Conservation (phyloP, 768 basidiomycete genomes). For the Goffeauzyma gilvescens region DNA sequence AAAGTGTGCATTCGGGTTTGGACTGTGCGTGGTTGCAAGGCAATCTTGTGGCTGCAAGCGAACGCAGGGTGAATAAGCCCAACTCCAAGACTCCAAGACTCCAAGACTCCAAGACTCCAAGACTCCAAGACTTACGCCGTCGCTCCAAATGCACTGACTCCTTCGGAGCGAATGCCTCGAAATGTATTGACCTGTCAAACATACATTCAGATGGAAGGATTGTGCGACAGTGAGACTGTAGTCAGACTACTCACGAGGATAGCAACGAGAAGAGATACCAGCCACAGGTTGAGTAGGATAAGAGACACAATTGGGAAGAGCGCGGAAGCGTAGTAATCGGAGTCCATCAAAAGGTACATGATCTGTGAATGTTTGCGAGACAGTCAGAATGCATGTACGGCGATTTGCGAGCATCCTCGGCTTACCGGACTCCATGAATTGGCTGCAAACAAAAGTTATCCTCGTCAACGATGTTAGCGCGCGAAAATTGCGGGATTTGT, state of each 20-base stretch:
- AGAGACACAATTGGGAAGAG: constrained; percentile 72
- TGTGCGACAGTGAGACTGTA: neutral
- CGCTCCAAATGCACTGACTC: constrained; percentile 80
- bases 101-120: neutral
- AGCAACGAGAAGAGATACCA: constrained; percentile 81
- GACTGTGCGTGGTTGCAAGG: too few relatives aligned
- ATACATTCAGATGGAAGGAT: neutral
- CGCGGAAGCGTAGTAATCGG: constrained; percentile 73
- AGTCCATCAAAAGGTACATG: constrained; percentile 77
- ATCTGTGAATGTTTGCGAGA: constrained; percentile 37
- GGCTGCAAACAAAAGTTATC: constrained; percentile 9
- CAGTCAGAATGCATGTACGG: neutral
- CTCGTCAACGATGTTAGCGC: too few relatives aligned
- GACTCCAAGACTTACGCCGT: constrained; percentile 26
- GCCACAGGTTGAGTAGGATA: constrained; percentile 65
- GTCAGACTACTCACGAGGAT: constrained; percentile 68
- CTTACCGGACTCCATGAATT: constrained; percentile 31
- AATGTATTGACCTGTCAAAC: constrained; percentile 45
- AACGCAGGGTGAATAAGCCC: too few relatives aligned
- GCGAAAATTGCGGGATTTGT: too few relatives aligned
- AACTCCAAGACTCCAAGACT: too few relatives aligned
- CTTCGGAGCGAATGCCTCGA: constrained; percentile 64
- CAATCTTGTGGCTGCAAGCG: too few relatives aligned
- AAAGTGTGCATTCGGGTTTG: too few relatives aligned
- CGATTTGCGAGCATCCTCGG: neutral